These are phyloP conservation scores for Salix udensis DNA, from an alignment of 345 rosid genomes.

Conservation along the genomic window DNA sequence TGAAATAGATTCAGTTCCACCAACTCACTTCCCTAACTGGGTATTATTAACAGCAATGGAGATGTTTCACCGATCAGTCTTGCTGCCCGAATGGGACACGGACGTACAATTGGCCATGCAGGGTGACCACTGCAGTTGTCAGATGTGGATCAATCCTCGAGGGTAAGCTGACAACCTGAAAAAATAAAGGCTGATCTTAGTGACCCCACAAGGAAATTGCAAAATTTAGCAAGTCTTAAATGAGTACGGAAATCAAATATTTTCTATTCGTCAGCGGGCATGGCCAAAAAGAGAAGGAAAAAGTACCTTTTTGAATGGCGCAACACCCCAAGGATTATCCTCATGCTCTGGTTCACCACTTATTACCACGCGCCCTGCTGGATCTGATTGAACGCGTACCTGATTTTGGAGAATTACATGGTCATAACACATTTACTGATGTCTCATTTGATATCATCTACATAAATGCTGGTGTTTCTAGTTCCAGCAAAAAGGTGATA, in stretches of 20 bases:
- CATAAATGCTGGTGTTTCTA: background rate
- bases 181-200: background rate
- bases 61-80: conserved; percentile 3
- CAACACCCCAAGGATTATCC: conserved; percentile 74
- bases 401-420: conserved; percentile 21
- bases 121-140: conserved; percentile 68
- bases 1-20: background rate
- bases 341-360: conserved; percentile 63
- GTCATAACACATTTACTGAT: background rate
- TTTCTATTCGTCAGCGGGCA: background rate
- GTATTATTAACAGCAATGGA: background rate
- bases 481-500: background rate
- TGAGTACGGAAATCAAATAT: background rate
- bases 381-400: conserved; percentile 78
- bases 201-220: background rate
- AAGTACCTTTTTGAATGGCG: conserved; percentile 39
- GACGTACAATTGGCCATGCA: conserved; percentile 67
- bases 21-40: background rate
- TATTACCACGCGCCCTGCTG: conserved; percentile 68
- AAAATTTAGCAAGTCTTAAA: background rate
- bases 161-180: conserved; percentile 63
- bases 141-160: conserved; percentile 62
- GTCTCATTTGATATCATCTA: background rate
- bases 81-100: conserved; percentile 58
- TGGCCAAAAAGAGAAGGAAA: background rate